Evolutionary conservation across 2,329 filamentous ascomycete species (phyloP), one percentile per base, ranked within the genome.

Genomic region (Pestalotiopsis sp.): DNA sequence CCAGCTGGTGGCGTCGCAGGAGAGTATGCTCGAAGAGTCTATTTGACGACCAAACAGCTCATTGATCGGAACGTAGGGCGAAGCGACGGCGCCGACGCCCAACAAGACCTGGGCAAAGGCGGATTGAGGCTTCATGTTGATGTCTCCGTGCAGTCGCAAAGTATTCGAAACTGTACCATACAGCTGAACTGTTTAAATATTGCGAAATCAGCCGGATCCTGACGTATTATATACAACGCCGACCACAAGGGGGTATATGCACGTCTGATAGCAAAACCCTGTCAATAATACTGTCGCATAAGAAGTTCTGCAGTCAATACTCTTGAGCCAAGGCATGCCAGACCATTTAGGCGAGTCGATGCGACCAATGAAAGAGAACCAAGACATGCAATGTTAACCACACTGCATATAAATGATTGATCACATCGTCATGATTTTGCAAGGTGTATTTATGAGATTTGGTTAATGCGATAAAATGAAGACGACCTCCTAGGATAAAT

Each of bases 1-100:
- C 76, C 76, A 78, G 69, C 74, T 77, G 0, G 75, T 70, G 17
- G 76, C 74, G 13, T 73, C 41, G 57, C 76, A 78, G n/a, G 72
- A 58, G 52, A 77, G 72, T 9, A 67, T 70, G 7, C 4, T n/a
- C 7, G 61, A 41, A 13, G n/a, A 14, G 2, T 13, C 36, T 1
- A 14, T 12, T 20, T 63, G 27, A 17, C 61, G 61, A 23, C 38
- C 31, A 25, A 63, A 63, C 17, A 63, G 12, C 14, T 45, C 61
- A 14, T 63, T 9, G 4, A 12, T 38, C 7, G 61, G 3, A 13
- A 14, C 14, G 9, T 20, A 36, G 2, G 61, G 14, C 2, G 14
- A 25, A 20, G 61, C 61, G 12, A 41, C n/a, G 1, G 61, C 25
- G n/a, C 61, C 14, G 13, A 11, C n/a, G 2, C 25, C 36, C 27